Evolutionary conservation across 495 filamentous ascomycete genomes (phyloP), one percentile per base, ranked within the genome.

Genomic region (Aspergillus coremiiformis): DNA sequence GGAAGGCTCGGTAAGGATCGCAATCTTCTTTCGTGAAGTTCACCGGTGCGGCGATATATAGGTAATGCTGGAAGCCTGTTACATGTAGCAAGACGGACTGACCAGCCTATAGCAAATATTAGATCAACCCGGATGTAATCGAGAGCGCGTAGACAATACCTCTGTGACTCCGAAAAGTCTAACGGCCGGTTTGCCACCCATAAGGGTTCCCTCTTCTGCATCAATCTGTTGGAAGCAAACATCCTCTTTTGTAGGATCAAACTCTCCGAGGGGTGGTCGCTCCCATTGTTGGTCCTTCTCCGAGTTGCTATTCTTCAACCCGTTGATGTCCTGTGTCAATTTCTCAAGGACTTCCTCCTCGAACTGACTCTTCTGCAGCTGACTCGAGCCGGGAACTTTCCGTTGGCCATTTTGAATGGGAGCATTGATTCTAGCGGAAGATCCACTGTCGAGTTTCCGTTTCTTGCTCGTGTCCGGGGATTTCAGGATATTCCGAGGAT

Each of bases 151-250:
- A 23, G 22, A 45, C 10, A 15, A 54, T 72, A 85, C 85, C 77
- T 93, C 88, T n/a, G 92, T 96, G n/a, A 96, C 89, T 59, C 93
- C 93, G 66, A 96, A 99, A 12, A 99, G 78, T 68, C 89, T 89
- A 52, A 97, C 78, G 0, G 87, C 81, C 1, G 86, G 73, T 60
- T 79, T 83, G 15, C 86, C 87, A 53, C 84, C 83, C 65, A 77
- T 60, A 5, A 96, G 57, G 3, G 79, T 83, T 17, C 93, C 91
- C 66, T 97, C 92, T 59, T 97, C 92, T 4, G 82, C 85, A 57
- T 99, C 93, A 64, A 99, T 97, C 63, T 94, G 87, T 68, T 97
- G 93, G 66, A 97, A 97, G 61, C 78, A 82, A 10, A 99, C 76
- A 53, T 70, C 87, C 39, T 93, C 80, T 41, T 67, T 85, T 24